A percentile compares a stretch with the other conserved stretches of the same genome.
phyloP scores from a whole-genome alignment of 257 asterid species.

The Solanum bukasovii region DNA sequence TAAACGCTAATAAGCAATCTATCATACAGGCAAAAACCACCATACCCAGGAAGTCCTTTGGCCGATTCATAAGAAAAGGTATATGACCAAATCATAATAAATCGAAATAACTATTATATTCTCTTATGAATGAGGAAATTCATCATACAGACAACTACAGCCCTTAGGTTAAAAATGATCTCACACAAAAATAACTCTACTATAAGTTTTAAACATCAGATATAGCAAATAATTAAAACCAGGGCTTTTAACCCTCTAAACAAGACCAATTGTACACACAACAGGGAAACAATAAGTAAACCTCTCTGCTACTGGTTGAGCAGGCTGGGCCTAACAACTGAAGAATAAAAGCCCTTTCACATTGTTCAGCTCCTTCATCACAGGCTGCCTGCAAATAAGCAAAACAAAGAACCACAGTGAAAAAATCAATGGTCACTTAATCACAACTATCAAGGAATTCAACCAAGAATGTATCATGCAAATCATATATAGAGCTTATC shows the following conservation, averaged over 20 bases:
- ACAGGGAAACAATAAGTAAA: constrained; percentile 17
- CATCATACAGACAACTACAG: neutral
- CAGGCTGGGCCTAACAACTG: constrained; percentile 51
- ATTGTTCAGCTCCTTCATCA: constrained; percentile 61
- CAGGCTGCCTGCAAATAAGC: constrained; percentile 65
- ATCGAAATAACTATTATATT: neutral
- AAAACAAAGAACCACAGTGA: constrained; percentile 5
- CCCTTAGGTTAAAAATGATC: neutral
- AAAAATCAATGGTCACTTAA: neutral
- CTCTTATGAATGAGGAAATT: neutral
- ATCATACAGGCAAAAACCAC: neutral
- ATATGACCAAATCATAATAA: neutral
- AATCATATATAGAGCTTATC: neutral
- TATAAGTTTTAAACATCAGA: neutral
- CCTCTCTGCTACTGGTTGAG: constrained; percentile 43
- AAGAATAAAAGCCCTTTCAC: constrained; percentile 74
- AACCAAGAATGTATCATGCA: neutral
- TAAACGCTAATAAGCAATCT: neutral
- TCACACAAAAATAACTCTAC: neutral
- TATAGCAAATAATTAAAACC: neutral
- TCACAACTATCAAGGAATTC: neutral
- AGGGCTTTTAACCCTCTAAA: neutral
- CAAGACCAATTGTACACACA: neutral
- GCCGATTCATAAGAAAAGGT: neutral
- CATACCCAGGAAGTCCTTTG: neutral